Conservation (phyloP, 768 basidiomycete genomes). For the Tylopilus plumbeoviolaceoides region DNA sequence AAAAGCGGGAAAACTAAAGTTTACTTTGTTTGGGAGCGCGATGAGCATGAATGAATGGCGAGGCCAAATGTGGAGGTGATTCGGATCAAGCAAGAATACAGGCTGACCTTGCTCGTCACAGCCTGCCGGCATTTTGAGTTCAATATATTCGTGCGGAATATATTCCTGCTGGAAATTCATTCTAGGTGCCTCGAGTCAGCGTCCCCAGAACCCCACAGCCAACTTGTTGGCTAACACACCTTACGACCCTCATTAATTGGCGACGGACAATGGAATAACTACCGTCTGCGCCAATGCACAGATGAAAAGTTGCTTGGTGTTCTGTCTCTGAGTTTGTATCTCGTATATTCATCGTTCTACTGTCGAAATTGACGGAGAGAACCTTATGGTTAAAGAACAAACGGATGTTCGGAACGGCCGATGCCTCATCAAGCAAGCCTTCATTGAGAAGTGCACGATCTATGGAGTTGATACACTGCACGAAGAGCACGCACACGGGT, state of each 20-base stretch:
- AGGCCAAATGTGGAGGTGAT: conserved; percentile 99
- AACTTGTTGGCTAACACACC: conserved; percentile 47
- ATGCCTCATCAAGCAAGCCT: conserved; percentile 72
- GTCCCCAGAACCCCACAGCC: background rate
- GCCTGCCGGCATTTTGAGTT: conserved; percentile 91
- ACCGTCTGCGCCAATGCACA: conserved; percentile 91
- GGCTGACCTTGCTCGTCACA: conserved; percentile 54
- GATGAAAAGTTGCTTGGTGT: conserved; percentile 55
- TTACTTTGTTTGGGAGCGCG: conserved; percentile 94
- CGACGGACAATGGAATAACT: conserved; percentile 87
- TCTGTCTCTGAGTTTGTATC: conserved; percentile 43
- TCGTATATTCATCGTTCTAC: conserved; percentile 49
- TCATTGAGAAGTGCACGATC: conserved; percentile 86
- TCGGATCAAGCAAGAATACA: conserved; percentile 83
- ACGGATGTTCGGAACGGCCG: conserved; percentile 57
- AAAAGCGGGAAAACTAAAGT: conserved; percentile 21
- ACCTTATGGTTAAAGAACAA: conserved; percentile 83
- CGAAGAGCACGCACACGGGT: conserved; percentile 20
- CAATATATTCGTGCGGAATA: conserved; percentile 93
- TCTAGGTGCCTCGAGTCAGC: conserved; percentile 42
- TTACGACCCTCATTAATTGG: conserved; percentile 92
- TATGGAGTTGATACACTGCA: conserved; percentile 90
- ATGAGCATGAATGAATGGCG: conserved; percentile 99
- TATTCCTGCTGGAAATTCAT: conserved; percentile 96
- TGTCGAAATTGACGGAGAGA: conserved; percentile 69